These are phyloP conservation scores for Mortierella sp. DNA, from an alignment of 371 early-diverging fungal species.

Conservation along the genomic window DNA sequence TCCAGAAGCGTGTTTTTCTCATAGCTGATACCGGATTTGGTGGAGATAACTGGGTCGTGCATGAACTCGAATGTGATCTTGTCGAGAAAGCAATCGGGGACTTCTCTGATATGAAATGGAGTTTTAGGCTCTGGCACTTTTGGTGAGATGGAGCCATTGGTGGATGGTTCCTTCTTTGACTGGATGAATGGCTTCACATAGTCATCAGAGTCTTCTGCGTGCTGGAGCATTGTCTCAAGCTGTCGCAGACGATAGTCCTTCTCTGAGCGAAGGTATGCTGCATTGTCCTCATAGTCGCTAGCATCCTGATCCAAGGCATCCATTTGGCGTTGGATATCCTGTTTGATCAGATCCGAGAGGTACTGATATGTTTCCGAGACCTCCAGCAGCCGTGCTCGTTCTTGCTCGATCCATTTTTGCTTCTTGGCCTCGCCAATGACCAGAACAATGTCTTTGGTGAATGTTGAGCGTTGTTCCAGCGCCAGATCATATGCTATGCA, in stretches of 20 bases:
- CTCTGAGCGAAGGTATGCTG: conserved; percentile 18
- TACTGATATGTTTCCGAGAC: conserved; percentile 73
- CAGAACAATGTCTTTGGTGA: conserved; percentile 40
- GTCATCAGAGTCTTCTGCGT: conserved; percentile 23
- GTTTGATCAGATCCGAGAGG: conserved; percentile 66
- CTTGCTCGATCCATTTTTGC: conserved; percentile 72
- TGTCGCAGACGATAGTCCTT: conserved; percentile 22
- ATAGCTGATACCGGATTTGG: conserved; percentile 68
- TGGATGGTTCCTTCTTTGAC: neutral
- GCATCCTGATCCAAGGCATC: conserved; percentile 24
- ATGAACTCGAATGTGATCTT: conserved; percentile 52
- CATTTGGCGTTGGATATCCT: conserved; percentile 54
- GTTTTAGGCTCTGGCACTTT: neutral
- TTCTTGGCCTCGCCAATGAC: conserved; percentile 47
- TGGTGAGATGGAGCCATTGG: conserved; percentile 2
- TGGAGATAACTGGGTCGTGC: conserved; percentile 68
- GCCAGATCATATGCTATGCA: conserved; percentile 49
- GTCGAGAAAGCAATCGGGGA: conserved; percentile 46
- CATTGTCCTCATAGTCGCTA: conserved; percentile 19
- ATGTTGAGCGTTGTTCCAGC: conserved; percentile 32
- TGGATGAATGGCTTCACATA: conserved; percentile 22
- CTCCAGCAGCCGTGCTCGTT: conserved; percentile 64
- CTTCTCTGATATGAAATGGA: conserved; percentile 20
- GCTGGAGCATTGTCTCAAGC: conserved; percentile 29
- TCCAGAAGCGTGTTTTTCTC: conserved; percentile 77